A percentile compares a stretch with the other conserved stretches of the same genome.
Evolutionary conservation across 176 grass and related monocot species (phyloP).

Genomic region (Oryza longistaminata): DNA sequence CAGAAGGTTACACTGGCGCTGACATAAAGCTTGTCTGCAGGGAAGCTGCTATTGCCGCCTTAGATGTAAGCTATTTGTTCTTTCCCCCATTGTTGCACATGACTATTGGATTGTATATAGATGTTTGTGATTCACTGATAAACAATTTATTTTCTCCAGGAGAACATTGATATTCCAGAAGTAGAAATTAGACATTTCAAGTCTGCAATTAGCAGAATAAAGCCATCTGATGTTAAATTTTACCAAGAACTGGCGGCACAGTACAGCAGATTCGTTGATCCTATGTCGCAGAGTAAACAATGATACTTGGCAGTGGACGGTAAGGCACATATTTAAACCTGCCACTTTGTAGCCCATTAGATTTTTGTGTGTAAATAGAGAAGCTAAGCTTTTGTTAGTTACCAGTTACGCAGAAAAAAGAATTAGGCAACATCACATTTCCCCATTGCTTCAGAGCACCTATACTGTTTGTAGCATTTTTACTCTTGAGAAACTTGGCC

Average conservation of each 20-base stretch:
- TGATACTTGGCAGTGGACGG: conserved; percentile 3
- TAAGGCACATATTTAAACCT: neutral
- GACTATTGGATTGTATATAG: neutral
- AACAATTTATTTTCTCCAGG: conserved; percentile 37
- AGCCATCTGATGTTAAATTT: conserved; percentile 69
- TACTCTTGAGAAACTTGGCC: neutral
- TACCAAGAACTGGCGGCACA: conserved; percentile 63
- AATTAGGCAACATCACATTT: neutral
- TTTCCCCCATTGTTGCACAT: neutral
- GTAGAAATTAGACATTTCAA: conserved; percentile 71
- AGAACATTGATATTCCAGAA: conserved; percentile 57
- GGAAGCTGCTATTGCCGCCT: conserved; percentile 80
- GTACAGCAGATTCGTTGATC: conserved; percentile 60
- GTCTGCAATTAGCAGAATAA: conserved; percentile 40
- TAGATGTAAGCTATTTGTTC: conserved; percentile 67
- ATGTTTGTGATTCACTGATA: conserved; percentile 10
- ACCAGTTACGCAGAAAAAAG: neutral
- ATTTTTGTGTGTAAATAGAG: neutral
- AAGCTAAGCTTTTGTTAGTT: neutral
- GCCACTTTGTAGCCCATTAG: neutral
- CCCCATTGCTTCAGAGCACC: neutral
- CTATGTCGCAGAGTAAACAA: conserved; percentile 1
- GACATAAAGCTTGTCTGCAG: conserved; percentile 89
- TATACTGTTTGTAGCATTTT: neutral
- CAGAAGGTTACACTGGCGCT: conserved; percentile 85